Evolutionary conservation across 345 rosid genomes (phyloP).

Genomic region (Heritiera fomes): DNA sequence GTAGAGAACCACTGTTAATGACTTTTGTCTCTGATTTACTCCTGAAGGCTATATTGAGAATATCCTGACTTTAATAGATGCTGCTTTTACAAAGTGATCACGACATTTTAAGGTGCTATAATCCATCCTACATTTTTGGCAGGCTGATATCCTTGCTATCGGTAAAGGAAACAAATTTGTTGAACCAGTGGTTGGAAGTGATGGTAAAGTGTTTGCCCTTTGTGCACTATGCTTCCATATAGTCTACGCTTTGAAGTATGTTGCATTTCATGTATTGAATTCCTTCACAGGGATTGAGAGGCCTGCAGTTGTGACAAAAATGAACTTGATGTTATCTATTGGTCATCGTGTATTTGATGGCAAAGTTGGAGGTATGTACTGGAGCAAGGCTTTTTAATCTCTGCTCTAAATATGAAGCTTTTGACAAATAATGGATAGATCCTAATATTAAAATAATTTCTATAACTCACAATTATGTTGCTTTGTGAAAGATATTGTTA

Average conservation of each 20-base stretch:
- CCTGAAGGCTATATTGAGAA: not conserved
- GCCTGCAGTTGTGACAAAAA: slow-evolving; percentile 72
- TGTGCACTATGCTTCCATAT: not conserved
- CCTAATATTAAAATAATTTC: not conserved
- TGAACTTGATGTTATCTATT: slow-evolving; percentile 84
- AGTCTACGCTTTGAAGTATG: not conserved
- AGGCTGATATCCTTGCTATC: slow-evolving; percentile 95
- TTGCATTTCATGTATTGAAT: slow-evolving; percentile 14
- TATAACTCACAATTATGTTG: too few species aligned
- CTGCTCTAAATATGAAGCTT: too few species aligned
- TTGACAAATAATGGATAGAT: not conserved
- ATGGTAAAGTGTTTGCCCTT: slow-evolving; percentile 51
- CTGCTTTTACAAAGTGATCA: not conserved
- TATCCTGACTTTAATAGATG: not conserved
- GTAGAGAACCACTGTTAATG: too few species aligned
- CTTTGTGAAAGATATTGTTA: not conserved
- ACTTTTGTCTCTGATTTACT: not conserved
- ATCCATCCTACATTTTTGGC: slow-evolving; percentile 22
- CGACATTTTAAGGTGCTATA: not conserved
- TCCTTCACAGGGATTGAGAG: slow-evolving; percentile 61
- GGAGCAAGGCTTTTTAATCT: not conserved
- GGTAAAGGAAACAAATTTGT: slow-evolving; percentile 93
- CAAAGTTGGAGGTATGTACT: slow-evolving; percentile 75
- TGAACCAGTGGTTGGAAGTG: slow-evolving; percentile 63
- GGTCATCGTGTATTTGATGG: slow-evolving; percentile 96